Conservation (phyloP, 352 stramenopile genomes). For the Elongisporangium anandrum region DNA sequence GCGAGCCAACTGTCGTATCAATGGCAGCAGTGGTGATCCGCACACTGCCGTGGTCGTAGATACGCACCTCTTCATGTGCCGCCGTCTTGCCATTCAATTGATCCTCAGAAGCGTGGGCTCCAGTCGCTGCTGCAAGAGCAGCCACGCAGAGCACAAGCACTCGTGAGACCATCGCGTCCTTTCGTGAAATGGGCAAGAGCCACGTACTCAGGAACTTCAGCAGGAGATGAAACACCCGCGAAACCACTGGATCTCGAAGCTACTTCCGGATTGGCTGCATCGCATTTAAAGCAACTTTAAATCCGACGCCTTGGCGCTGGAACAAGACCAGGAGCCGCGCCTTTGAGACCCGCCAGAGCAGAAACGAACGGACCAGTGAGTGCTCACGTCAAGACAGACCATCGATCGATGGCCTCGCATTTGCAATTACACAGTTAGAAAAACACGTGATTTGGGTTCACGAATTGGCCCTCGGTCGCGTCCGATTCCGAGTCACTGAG, state of each 20-base stretch:
- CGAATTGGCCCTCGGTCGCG: constrained; percentile 47
- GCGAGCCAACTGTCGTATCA: background rate
- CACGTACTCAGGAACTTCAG: too few relatives aligned
- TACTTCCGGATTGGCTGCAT: constrained; percentile 10
- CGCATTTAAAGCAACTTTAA: constrained; percentile 6
- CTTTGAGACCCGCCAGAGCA: too few relatives aligned
- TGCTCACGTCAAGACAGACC: constrained; percentile 34
- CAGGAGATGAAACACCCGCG: too few relatives aligned
- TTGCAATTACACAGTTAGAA: constrained; percentile 15
- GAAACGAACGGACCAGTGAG: constrained; percentile 7
- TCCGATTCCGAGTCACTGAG: constrained; percentile 53
- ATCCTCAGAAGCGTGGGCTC: too few relatives aligned
- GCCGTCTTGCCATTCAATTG: too few relatives aligned
- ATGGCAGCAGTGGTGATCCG: background rate
- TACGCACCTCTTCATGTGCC: constrained; percentile 12
- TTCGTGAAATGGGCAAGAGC: too few relatives aligned
- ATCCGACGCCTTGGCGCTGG: too few relatives aligned
- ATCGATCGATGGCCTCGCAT: constrained; percentile 2
- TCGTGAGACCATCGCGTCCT: too few relatives aligned
- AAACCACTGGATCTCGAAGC: constrained; percentile 17
- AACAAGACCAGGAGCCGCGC: too few relatives aligned
- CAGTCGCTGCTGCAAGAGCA: too few relatives aligned
- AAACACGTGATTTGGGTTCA: constrained; percentile 30
- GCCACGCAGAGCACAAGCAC: too few relatives aligned
- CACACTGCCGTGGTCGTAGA: constrained; percentile 30